Percentiles rank a stretch among this genome's conserved stretches.
phyloP scores from a whole-genome alignment of 1,139 yeast species.

The Scheffersomyces cryptocercus region DNA sequence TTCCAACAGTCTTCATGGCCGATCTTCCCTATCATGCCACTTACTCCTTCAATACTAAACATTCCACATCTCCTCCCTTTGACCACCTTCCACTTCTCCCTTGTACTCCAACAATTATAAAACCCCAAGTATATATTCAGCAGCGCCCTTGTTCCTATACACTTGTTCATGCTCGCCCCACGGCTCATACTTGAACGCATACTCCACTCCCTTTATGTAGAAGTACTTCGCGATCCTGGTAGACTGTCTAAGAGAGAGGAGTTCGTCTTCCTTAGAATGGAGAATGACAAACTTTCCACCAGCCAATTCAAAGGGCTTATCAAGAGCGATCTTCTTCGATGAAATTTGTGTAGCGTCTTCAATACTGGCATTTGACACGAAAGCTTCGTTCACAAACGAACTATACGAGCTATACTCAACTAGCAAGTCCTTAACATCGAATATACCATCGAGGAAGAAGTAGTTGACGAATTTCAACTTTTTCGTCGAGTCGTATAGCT shows the following conservation, averaged over 20 bases:
- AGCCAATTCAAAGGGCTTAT: neutral
- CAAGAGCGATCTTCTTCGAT: conserved; percentile 5
- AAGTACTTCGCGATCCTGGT: conserved; percentile 18
- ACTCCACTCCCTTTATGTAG: conserved; percentile 4
- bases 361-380: conserved; percentile 22
- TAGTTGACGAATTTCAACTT: conserved; percentile 1
- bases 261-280: conserved; percentile 38
- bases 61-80: no score
- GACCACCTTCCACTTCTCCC: no score
- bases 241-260: conserved; percentile 29
- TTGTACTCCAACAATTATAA: neutral
- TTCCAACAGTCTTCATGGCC: no score
- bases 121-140: conserved; percentile 5
- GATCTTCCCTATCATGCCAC: no score
- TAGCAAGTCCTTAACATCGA: conserved; percentile 38
- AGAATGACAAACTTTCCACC: conserved; percentile 15
- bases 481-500: neutral
- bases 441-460: conserved; percentile 52
- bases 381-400: conserved; percentile 46
- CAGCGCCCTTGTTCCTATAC: conserved; percentile 24
- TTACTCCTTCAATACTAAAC: no score
- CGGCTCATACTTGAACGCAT: conserved; percentile 12
- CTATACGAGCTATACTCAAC: conserved; percentile 46
- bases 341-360: conserved; percentile 28
- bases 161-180: conserved; percentile 42